Base-by-base conservation (phyloP, 1,139 yeast species). In the Saccharomyces pastorianus region DNA sequence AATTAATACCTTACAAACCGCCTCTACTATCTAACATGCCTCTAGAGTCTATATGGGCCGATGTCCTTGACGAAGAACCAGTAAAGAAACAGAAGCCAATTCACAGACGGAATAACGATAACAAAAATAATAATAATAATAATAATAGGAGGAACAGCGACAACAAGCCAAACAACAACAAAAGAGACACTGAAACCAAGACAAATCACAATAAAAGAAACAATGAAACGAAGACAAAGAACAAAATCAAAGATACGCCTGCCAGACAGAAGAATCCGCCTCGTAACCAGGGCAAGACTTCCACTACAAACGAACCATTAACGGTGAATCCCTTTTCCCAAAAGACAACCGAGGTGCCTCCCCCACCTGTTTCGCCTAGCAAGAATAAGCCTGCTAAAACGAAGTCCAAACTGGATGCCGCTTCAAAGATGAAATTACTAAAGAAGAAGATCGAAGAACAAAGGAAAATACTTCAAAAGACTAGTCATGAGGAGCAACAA, bases 371-470 rank as follows among this genome's bases (percentile, higher is more conserved):
- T 11, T 17, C 42, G 13, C 34, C 49, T 17, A n/a, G 49, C 17
- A 47, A 28, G 17, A 14, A 13, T 31, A 28, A 32, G 11, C 51
- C 51, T 26, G 51, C 34, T 14, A 49, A 46, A 9, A 46, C 51
- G 11, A 46, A 49, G 25, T 38, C 51, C 34, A 50, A 47, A 29
- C 11, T 47, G 51, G 27, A 42, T 51, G 44, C 49, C 44, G 34
- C 46, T 8, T 31, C 49, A 8, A 58, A 59, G 48, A 38, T 55
- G 17, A 63, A 56, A 3, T 25, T 63, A 6, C 51, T 68, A 47
- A 65, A 64, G 58, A 59, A 60, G 51, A 67, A 59, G 51, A 65
- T 68, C 32, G 70, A 61, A 31, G 69, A 68, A 50, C 71, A 67
- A 51, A 61, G 56, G 48, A 51, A 53, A 32, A 61, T 67, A 26